These are phyloP conservation scores for Mrakia gelida DNA, from an alignment of 768 basidiomycete species.

Conservation along the genomic window DNA sequence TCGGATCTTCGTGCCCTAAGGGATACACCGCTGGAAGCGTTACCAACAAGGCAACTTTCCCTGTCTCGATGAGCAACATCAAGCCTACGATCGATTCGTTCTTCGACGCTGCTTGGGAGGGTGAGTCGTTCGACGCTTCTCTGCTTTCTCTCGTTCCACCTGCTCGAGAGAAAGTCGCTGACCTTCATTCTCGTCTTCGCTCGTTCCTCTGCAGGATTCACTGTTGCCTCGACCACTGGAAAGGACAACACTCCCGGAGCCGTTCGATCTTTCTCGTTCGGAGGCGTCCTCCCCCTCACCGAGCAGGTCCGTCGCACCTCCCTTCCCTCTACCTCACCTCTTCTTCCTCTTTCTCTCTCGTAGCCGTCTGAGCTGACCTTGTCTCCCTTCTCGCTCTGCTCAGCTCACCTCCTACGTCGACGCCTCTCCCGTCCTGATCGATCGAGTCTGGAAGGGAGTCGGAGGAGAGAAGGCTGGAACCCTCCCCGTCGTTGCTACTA, in stretches of 20 bases:
- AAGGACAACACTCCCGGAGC: conserved; percentile 28
- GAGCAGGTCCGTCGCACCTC: conserved; percentile 14
- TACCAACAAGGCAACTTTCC: conserved; percentile 1
- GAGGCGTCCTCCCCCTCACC: conserved; percentile 3
- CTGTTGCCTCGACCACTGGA: background rate
- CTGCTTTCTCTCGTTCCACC: background rate
- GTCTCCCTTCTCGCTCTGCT: background rate
- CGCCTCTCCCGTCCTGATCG: conserved; percentile 17
- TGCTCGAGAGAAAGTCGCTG: background rate
- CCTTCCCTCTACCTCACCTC: background rate
- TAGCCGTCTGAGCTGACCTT: background rate
- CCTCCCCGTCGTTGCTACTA: conserved; percentile 25
- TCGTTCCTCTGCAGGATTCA: background rate
- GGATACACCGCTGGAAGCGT: conserved; percentile 23
- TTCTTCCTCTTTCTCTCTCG: background rate
- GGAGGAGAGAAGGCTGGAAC: conserved; percentile 16
- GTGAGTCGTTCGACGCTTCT: background rate
- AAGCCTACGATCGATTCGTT: conserved; percentile 5
- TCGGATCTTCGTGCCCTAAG: background rate
- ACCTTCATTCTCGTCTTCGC: background rate
- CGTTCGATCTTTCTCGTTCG: conserved; percentile 17
- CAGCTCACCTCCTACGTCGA: conserved; percentile 9
- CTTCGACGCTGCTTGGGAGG: conserved; percentile 25
- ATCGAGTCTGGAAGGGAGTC: conserved; percentile 28
- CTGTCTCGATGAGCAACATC: conserved; percentile 14